A percentile compares a stretch with the other conserved stretches of the same genome.
These are phyloP conservation scores for Nymphaea thermarum DNA, from an alignment of 164 flowering plant species.

Conservation along the genomic window DNA sequence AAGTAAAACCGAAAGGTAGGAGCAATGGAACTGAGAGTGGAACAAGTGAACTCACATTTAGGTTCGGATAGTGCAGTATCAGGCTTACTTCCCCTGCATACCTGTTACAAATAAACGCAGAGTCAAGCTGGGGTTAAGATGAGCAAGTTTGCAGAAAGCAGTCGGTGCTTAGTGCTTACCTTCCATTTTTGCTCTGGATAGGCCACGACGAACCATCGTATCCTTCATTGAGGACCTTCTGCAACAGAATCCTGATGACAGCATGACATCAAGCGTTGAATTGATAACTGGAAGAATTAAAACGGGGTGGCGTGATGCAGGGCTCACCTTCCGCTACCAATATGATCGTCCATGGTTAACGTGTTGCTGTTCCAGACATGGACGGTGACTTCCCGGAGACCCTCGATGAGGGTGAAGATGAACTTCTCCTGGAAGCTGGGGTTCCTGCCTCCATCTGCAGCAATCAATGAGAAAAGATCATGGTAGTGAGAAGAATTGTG, in stretches of 20 bases:
- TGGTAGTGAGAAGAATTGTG: not conserved
- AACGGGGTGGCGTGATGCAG: not conserved
- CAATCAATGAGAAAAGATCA: not conserved
- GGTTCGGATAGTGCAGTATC: slow-evolving; percentile 52
- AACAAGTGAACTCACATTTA: slow-evolving; percentile 30
- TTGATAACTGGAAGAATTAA: not conserved
- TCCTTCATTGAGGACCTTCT: slow-evolving; percentile 66
- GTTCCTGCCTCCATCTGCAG: slow-evolving; percentile 73
- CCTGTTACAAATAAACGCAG: slow-evolving; percentile 17
- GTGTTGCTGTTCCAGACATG: slow-evolving; percentile 87
- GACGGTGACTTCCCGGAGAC: slow-evolving; percentile 51
- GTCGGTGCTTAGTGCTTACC: slow-evolving; percentile 24
- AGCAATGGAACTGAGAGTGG: no score
- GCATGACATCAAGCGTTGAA: not conserved
- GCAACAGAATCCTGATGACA: slow-evolving; percentile 51
- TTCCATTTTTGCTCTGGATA: slow-evolving; percentile 55
- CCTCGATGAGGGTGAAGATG: slow-evolving; percentile 56
- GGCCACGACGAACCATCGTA: slow-evolving; percentile 72
- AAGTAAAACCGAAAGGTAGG: no score
- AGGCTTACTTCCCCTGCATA: slow-evolving; percentile 74
- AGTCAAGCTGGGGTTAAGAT: not conserved
- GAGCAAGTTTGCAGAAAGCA: not conserved
- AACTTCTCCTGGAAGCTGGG: slow-evolving; percentile 87
- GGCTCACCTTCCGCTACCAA: slow-evolving; percentile 74
- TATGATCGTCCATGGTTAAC: slow-evolving; percentile 53